These are phyloP conservation scores for Saposhnikovia divaricata DNA, from an alignment of 129 eudicot genomes.

Conservation along the genomic window DNA sequence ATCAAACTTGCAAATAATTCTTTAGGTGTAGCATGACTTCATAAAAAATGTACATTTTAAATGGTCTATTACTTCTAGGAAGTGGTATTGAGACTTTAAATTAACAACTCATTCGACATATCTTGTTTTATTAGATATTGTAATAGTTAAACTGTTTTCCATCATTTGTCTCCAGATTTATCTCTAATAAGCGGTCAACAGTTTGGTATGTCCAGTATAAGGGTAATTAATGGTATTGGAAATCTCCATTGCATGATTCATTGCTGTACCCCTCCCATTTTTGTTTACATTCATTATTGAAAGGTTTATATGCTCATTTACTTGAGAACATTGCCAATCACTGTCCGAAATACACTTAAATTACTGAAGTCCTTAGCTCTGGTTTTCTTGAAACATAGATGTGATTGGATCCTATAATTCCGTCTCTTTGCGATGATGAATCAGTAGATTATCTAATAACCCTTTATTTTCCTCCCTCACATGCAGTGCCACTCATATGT, in stretches of 20 bases:
- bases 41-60: not conserved
- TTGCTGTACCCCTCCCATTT: not conserved
- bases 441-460: not conserved
- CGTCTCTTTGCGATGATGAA: not conserved
- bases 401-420: not conserved
- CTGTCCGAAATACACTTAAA: not conserved
- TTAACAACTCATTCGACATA: not conserved
- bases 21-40: not conserved
- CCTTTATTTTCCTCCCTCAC: not conserved
- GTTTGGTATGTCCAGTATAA: not conserved
- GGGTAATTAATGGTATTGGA: not conserved
- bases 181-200: not conserved
- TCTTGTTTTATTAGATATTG: not conserved
- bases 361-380: not conserved
- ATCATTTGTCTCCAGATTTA: not conserved
- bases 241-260: not conserved
- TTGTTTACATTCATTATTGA: not conserved
- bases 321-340: not conserved
- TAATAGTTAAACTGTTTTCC: not conserved
- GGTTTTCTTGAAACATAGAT: not conserved
- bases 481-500: slow-evolving; percentile 56
- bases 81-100: not conserved
- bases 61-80: not conserved
- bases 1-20: not conserved
- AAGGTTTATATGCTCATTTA: slow-evolving; percentile 4